Percentiles rank a stretch among this genome's conserved stretches.
phyloP scores from a whole-genome alignment of 1,139 yeast species.

The Debaryomyces coudertii region DNA sequence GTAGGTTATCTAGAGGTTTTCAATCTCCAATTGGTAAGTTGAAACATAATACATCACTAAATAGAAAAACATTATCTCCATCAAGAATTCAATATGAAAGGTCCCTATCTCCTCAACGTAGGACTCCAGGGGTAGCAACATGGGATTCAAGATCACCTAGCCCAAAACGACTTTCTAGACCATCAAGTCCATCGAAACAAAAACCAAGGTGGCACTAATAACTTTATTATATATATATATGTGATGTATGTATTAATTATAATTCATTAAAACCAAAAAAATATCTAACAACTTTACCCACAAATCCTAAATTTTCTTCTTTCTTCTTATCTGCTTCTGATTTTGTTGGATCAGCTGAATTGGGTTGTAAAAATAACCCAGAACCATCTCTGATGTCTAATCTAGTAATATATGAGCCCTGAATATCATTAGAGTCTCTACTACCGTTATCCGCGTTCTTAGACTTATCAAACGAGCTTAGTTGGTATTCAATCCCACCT shows the following conservation, averaged over 20 bases:
- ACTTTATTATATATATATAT: conserved; percentile 7
- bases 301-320: conserved; percentile 37
- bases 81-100: conserved; percentile 6
- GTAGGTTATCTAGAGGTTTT: conserved; percentile 3
- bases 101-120: conserved; percentile 8
- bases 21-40: conserved; percentile 9
- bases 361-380: conserved; percentile 38
- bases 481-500: conserved; percentile 27
- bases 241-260: conserved; percentile 18
- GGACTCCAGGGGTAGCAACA: background rate
- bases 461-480: conserved; percentile 8
- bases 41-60: conserved; percentile 1
- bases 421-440: conserved; percentile 15
- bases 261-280: conserved; percentile 52
- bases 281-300: conserved; percentile 39
- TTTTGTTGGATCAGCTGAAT: conserved; percentile 22
- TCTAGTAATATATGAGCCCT: conserved; percentile 24
- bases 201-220: conserved; percentile 12
- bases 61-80: conserved; percentile 10
- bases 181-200: conserved; percentile 12
- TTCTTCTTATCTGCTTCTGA: conserved; percentile 24
- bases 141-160: conserved; percentile 8
- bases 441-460: conserved; percentile 10
- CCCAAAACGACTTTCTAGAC: conserved; percentile 7
- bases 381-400: conserved; percentile 48